Evolutionary conservation across 2,329 filamentous ascomycete species (phyloP).

Genomic region (Fusarium goolgardi): DNA sequence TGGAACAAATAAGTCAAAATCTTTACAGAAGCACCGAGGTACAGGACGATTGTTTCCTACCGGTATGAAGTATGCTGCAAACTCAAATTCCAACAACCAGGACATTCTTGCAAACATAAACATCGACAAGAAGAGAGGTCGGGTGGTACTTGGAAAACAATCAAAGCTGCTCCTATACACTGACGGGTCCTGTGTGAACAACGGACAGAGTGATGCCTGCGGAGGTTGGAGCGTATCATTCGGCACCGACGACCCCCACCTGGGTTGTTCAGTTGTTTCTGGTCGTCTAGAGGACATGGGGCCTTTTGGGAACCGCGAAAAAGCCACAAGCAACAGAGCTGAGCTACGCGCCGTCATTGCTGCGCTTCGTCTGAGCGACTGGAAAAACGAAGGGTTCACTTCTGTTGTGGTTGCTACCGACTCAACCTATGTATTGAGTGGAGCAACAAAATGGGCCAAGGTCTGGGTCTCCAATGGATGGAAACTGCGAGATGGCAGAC

Average conservation of each 20-base stretch:
- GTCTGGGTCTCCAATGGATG: not conserved
- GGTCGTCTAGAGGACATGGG: not conserved
- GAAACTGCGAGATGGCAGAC: not conserved
- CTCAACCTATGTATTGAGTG: not conserved
- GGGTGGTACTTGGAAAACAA: not conserved
- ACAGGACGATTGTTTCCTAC: not conserved
- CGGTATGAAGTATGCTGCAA: not conserved
- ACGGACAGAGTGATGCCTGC: not conserved
- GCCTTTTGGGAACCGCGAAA: not conserved
- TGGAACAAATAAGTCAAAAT: accelerated
- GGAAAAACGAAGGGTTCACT: not conserved
- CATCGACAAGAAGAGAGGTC: too few species aligned
- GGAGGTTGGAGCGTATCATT: not conserved
- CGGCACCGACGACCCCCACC: accelerated
- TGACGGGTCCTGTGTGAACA: not conserved
- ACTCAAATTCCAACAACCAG: too few species aligned
- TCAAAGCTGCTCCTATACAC: not conserved
- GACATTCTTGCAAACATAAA: accelerated
- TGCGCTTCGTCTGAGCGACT: not conserved
- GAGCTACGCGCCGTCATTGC: not conserved
- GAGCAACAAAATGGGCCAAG: not conserved
- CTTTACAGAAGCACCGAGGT: not conserved
- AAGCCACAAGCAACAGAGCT: not conserved
- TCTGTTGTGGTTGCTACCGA: not conserved
- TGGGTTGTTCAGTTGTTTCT: accelerated